These are phyloP conservation scores for Aspergillus funiculosus DNA, from an alignment of 495 filamentous ascomycete genomes.

Conservation along the genomic window DNA sequence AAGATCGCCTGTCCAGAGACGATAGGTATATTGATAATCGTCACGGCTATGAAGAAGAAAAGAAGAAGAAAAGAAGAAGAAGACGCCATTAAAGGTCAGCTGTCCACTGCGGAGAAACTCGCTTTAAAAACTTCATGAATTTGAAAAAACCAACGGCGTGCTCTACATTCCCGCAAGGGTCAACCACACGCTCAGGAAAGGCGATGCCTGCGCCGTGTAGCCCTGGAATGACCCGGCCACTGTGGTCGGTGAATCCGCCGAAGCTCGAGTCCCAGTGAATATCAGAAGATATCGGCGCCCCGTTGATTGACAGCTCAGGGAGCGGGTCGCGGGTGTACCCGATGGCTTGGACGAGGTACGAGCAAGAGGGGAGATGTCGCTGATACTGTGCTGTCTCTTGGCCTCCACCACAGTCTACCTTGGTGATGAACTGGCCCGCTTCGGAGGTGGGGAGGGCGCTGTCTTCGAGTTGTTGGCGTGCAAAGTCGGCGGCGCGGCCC, in stretches of 20 bases:
- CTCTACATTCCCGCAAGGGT: slow-evolving; percentile 57
- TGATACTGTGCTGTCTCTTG: slow-evolving; percentile 40
- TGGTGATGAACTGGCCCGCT: slow-evolving; percentile 46
- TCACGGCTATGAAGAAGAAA: not conserved
- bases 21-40: not conserved
- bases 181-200: slow-evolving; percentile 54
- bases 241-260: slow-evolving; percentile 43
- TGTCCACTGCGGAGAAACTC: slow-evolving; percentile 47
- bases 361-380: slow-evolving; percentile 42
- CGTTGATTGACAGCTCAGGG: slow-evolving; percentile 36
- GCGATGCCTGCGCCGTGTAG: slow-evolving; percentile 57
- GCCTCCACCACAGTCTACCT: slow-evolving; percentile 43
- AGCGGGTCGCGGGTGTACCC: slow-evolving; percentile 48
- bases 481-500: slow-evolving; percentile 54
- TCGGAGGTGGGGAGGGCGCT: slow-evolving; percentile 39
- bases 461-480: slow-evolving; percentile 50
- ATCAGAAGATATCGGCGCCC: slow-evolving; percentile 14
- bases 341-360: slow-evolving; percentile 50
- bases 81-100: not conserved
- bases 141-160: slow-evolving; percentile 57
- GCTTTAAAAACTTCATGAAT: slow-evolving; percentile 57
- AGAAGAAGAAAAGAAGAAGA: not conserved
- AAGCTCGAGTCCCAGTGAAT: slow-evolving; percentile 46
- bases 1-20: not conserved
- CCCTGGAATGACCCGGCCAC: slow-evolving; percentile 37